Conservation (phyloP, 805 yeast species). For the Teunomyces aglyptinius region DNA sequence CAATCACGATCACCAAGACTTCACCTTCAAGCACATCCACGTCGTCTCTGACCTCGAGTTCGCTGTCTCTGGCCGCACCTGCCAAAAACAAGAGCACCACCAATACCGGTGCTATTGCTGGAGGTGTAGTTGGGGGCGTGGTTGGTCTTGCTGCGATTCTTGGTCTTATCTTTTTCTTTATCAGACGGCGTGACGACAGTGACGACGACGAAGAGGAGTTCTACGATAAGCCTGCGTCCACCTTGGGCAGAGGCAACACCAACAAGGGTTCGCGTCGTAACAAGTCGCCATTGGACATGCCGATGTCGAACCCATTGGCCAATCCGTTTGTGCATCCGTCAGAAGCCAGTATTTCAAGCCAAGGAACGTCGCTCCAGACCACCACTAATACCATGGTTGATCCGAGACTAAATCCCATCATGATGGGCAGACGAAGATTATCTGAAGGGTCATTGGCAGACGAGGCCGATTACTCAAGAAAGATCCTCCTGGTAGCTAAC, state of each 20-base stretch:
- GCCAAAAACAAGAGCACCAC: conserved; percentile 18
- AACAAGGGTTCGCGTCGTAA: conserved; percentile 21
- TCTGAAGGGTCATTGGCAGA: conserved; percentile 87
- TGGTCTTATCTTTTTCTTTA: conserved; percentile 26
- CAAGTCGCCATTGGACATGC: conserved; percentile 36
- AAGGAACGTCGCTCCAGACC: conserved; percentile 11
- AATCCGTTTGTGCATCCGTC: conserved; percentile 66
- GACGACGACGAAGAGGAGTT: conserved; percentile 43
- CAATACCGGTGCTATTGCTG: conserved; percentile 41
- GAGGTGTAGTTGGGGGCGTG: conserved; percentile 46
- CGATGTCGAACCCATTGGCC: conserved; percentile 31
- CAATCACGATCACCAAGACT: conserved; percentile 4
- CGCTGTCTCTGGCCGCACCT: background rate
- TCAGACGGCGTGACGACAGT: conserved; percentile 47
- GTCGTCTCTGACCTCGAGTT: background rate
- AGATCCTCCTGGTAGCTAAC: conserved; percentile 82
- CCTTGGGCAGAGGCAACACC: conserved; percentile 43
- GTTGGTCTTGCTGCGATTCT: conserved; percentile 28
- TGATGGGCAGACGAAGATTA: conserved; percentile 79
- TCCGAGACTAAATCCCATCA: conserved; percentile 69
- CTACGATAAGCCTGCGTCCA: conserved; percentile 18
- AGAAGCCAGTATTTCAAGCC: conserved; percentile 37
- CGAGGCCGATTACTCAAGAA: conserved; percentile 77
- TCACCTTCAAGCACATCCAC: conserved; percentile 3
- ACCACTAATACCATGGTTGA: conserved; percentile 34